Base-by-base conservation (phyloP, 78 protist genomes). In the Tieghemostelium lacteum region DNA sequence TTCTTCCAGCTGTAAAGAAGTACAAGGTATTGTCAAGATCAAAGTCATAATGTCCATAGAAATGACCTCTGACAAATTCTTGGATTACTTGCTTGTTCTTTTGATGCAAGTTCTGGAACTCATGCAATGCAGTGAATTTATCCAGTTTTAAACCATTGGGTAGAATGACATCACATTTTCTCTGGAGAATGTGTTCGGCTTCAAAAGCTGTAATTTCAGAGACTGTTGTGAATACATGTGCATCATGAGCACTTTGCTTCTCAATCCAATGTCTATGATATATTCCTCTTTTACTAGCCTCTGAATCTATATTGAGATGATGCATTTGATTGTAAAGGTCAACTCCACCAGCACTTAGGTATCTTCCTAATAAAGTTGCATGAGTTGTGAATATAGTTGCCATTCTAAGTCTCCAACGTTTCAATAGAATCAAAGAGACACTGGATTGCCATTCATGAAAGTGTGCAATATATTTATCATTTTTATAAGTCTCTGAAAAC, bases 381-480 rank as follows among this genome's bases (percentile, higher is more conserved):
- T 96, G 98, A 1, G 98, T 96, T 28, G 98, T 96, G 69, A 96
- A 96, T 57, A 95, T 60, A 8, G 98, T 95, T 14, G 96, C 95
- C 26, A 94, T 40, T 1, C 60, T 73, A 10, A 93, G 31, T 16
- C n/a, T 36, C 80, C 95, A 86, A 31, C 36, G 34, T 6, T 71
- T 66, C 24, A 74, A 3, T 19, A 96, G 85, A 33, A 95, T 70
- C 12, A 95, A 83, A 3, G 95, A 96, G 20, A 96, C 95, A 33
- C 92, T 77, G 20, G 94, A 75, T 31, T 74, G 94, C 98, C 98
- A 96, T 70, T 96, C 98, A 76, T 96, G 98, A 37, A 96, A 96
- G 29, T 96, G 96, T 4, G 95, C 97, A 5, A 96, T 50, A 50
- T 93, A 67, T 40, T 45, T 62, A 62, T 89, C 74, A 26, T 22